These are phyloP conservation scores for Alternaria gaisen DNA, from an alignment of 2,329 filamentous ascomycete genomes.

Conservation along the genomic window DNA sequence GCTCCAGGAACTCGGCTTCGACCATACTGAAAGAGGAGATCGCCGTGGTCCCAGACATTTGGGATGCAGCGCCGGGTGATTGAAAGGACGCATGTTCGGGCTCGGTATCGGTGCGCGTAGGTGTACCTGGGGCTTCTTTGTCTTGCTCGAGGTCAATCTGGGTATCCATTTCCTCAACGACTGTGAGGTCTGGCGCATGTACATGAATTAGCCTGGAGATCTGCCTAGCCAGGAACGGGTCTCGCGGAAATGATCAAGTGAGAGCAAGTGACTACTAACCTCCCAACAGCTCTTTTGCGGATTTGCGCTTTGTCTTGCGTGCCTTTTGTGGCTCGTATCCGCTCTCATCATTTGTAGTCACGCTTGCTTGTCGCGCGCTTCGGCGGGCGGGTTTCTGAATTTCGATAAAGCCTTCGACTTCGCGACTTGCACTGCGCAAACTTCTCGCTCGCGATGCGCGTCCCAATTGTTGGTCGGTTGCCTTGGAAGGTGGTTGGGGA, in stretches of 20 bases:
- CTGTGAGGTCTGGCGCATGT: conserved; percentile 41
- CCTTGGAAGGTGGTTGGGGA: conserved; percentile 37
- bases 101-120: conserved; percentile 20
- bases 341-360: conserved; percentile 39
- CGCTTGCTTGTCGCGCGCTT: conserved; percentile 40
- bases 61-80: conserved; percentile 52
- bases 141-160: conserved; percentile 31
- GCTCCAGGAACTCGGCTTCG: conserved; percentile 54
- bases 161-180: conserved; percentile 44
- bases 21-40: conserved; percentile 57
- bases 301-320: conserved; percentile 32
- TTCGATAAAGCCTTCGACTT: conserved; percentile 37
- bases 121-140: conserved; percentile 30
- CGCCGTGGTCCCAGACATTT: conserved; percentile 58
- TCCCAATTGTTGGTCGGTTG: conserved; percentile 27
- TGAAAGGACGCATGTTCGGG: conserved; percentile 25
- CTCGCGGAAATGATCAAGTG: neutral
- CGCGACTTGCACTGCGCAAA: conserved; percentile 54
- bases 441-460: conserved; percentile 40
- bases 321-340: conserved; percentile 27
- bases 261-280: conserved; percentile 34
- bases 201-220: conserved; percentile 19
- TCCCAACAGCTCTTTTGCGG: conserved; percentile 34
- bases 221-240: neutral
- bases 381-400: conserved; percentile 33